Conservation (phyloP, 1,284 basidiomycete species). For the Leucoagaricus sp. region DNA sequence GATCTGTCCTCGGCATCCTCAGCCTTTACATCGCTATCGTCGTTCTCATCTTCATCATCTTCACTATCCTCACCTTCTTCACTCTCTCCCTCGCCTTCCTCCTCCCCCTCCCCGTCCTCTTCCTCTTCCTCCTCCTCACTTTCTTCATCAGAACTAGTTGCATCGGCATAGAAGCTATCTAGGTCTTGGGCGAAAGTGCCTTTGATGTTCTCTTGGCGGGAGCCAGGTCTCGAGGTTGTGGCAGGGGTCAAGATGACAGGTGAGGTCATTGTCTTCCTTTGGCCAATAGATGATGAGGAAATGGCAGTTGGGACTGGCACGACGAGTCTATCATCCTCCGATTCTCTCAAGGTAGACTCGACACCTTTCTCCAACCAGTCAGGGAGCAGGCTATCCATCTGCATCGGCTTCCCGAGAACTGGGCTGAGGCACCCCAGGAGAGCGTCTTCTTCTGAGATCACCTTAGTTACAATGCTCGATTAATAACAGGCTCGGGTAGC, state of each 20-base stretch:
- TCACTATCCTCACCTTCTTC: conserved; percentile 25
- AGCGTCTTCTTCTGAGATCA: conserved; percentile 38
- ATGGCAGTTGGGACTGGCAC: conserved; percentile 30
- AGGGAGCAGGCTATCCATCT: conserved; percentile 45
- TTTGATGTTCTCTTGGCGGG: conserved; percentile 39
- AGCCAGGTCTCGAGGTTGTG: conserved; percentile 37
- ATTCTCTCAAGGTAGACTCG: conserved; percentile 54
- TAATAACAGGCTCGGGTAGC: too few species aligned
- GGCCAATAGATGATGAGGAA: conserved; percentile 40
- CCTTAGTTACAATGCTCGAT: too few species aligned
- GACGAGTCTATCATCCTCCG: conserved; percentile 53
- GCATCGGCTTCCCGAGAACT: conserved; percentile 54
- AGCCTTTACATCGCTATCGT: conserved; percentile 15
- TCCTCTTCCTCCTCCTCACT: conserved; percentile 32
- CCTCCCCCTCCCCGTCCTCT: conserved; percentile 34
- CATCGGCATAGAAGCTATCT: conserved; percentile 49
- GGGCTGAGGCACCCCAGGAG: conserved; percentile 58
- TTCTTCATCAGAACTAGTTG: conserved; percentile 62
- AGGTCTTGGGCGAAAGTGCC: conserved; percentile 25
- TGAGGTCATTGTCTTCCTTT: conserved; percentile 32
- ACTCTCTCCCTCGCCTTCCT: conserved; percentile 24
- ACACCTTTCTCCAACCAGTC: conserved; percentile 68
- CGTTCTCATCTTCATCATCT: conserved; percentile 22
- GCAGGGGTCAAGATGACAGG: conserved; percentile 55
- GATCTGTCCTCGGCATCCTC: conserved; percentile 11